Evolutionary conservation across 2,329 filamentous ascomycete species (phyloP), one percentile per base, ranked within the genome.

Genomic region (Penicillium sp.): DNA sequence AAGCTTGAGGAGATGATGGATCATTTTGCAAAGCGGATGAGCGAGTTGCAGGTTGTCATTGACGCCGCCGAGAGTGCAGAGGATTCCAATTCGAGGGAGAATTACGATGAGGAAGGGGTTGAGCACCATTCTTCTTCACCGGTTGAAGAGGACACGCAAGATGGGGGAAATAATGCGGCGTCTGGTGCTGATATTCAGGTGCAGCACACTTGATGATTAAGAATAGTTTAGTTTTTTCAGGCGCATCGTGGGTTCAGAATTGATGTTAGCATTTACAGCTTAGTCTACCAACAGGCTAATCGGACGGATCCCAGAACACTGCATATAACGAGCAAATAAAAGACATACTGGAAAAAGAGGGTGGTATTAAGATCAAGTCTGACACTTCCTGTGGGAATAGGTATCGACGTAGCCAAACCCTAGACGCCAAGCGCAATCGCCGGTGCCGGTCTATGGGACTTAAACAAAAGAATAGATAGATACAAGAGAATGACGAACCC

Each of bases 1-100:
- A 33, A 57, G 63, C 55, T 75, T 49, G 72, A 73, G 52, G 72
- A 73, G 29, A 72, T 76, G 73, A 72, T 75, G 66, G 72, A 71
- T 34, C 67, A 72, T 31, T 76, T 76, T 56, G 70, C 72, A 41
- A 72, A 67, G 50, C 59, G 72, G 19, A 67, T 77, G 62, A 63
- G 58, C 11, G 73, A 75, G 53, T 59, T 77, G 54, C 67, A 71
- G 43, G 63, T 60, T 41, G 64, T 76, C 4, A 72, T 75, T 53
- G 70, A 74, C 46, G 62, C 60, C 2, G 64, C 67, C 10, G 56
- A 60, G 28, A 46, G 18, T 2, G 64, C 67, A 10, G 56, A 61
- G 28, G 47, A 18, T 22, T 16, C 55, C 7, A 46, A 28, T 5
- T 13, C 8, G 38, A 14, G n/a, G 14, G 31, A 6, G 33, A 4